These are phyloP conservation scores for Zalerion maritima DNA, from an alignment of 495 filamentous ascomycete species.

Conservation along the genomic window DNA sequence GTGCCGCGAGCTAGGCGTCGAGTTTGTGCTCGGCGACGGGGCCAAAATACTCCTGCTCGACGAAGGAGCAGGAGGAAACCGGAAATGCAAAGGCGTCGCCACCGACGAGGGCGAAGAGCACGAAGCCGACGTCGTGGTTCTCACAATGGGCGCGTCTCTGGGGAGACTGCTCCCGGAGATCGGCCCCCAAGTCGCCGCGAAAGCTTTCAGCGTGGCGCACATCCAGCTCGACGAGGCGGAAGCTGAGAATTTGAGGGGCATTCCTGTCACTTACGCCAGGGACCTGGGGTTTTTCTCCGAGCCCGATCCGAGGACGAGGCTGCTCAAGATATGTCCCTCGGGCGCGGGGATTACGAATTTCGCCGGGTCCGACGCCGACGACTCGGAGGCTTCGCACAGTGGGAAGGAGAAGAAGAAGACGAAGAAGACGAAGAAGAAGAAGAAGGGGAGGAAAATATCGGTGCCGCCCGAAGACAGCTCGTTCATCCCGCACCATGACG, in stretches of 20 bases:
- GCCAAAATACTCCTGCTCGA: neutral
- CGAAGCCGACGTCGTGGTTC: conserved; percentile 7
- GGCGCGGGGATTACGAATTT: conserved; percentile 39
- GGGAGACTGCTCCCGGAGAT: conserved; percentile 12
- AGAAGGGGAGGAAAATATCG: conserved; percentile 7
- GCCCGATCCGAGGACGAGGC: conserved; percentile 36
- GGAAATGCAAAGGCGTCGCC: conserved; percentile 6
- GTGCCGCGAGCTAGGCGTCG: conserved; percentile 16
- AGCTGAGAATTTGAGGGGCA: conserved; percentile 31
- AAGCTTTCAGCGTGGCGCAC: conserved; percentile 38
- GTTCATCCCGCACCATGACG: conserved; percentile 35
- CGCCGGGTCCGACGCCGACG: too few relatives aligned
- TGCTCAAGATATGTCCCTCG: conserved; percentile 40
- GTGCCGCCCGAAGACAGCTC: conserved; percentile 18
- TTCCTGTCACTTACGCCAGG: conserved; percentile 39
- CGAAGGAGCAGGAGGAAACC: too few relatives aligned
- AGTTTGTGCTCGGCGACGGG: conserved; percentile 12
- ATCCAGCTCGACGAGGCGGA: conserved; percentile 38
- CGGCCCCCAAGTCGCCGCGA: conserved; percentile 27
- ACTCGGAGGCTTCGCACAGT: conserved; percentile 11
- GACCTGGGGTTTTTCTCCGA: conserved; percentile 48
- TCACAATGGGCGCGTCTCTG: conserved; percentile 13
- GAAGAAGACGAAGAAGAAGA: conserved; percentile 3
- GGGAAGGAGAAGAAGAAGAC: conserved; percentile 6
- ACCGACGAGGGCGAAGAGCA: conserved; percentile 6